Percentiles rank a stretch among this genome's conserved stretches.
phyloP scores from a whole-genome alignment of 1,139 yeast genomes.

The Torulaspora globosa region DNA sequence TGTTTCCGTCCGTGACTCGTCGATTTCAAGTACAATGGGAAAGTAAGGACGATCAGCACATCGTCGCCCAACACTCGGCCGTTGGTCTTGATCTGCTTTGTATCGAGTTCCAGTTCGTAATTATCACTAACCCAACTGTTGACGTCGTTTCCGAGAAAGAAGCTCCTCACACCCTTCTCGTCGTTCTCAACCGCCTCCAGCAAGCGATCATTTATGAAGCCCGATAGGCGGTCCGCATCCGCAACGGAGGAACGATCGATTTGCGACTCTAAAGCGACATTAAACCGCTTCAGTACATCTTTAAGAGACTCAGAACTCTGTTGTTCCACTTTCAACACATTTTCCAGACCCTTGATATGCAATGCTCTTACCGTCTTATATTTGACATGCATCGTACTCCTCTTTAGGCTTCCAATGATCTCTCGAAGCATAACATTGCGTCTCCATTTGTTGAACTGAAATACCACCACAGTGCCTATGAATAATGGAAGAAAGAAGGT shows the following conservation, averaged over 20 bases:
- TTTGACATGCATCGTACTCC: slow-evolving; percentile 16
- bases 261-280: slow-evolving; percentile 4
- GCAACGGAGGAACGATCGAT: slow-evolving; percentile 2
- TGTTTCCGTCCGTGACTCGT: slow-evolving; percentile 10
- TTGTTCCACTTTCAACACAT: slow-evolving; percentile 8
- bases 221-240: slow-evolving; percentile 12
- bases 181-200: slow-evolving; percentile 19
- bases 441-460: slow-evolving; percentile 25
- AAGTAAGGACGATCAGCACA: slow-evolving; percentile 13
- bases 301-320: slow-evolving; percentile 10
- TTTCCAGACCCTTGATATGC: slow-evolving; percentile 16
- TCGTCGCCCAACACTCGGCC: slow-evolving; percentile 11
- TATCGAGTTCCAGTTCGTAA: slow-evolving; percentile 17
- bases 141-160: slow-evolving; percentile 18
- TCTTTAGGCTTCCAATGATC: slow-evolving; percentile 15
- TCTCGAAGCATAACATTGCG: slow-evolving; percentile 15
- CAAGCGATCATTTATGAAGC: slow-evolving; percentile 17
- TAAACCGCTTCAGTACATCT: slow-evolving; percentile 9
- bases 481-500: slow-evolving; percentile 25
- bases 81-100: slow-evolving; percentile 9
- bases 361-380: slow-evolving; percentile 21
- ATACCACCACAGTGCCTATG: slow-evolving; percentile 19
- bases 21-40: slow-evolving; percentile 16
- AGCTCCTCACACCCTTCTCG: slow-evolving; percentile 19
- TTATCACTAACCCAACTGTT: slow-evolving; percentile 18